These are phyloP conservation scores for Teunomyces atbi DNA, from an alignment of 805 yeast species.

Conservation along the genomic window DNA sequence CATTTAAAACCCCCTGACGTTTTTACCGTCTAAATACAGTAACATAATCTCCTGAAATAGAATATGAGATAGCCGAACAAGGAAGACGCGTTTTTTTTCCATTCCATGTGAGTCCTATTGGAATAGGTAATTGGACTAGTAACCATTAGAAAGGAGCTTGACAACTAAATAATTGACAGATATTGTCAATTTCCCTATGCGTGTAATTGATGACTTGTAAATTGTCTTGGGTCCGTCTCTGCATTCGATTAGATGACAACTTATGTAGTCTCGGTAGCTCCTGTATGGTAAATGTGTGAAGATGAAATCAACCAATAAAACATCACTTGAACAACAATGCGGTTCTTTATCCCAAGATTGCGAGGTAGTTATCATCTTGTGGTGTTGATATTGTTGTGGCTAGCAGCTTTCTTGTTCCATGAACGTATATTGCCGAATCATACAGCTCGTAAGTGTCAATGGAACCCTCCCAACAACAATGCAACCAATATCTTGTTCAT, in stretches of 20 bases:
- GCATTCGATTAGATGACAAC: too few relatives aligned
- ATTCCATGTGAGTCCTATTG: background rate
- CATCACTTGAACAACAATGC: background rate
- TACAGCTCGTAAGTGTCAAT: conserved; percentile 27
- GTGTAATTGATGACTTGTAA: too few relatives aligned
- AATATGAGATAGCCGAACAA: background rate
- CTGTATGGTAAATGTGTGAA: background rate
- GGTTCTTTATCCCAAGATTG: conserved; percentile 18
- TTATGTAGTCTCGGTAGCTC: background rate
- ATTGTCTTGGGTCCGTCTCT: too few relatives aligned
- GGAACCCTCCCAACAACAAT: conserved; percentile 22
- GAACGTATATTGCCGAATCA: conserved; percentile 31
- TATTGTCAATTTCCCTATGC: too few relatives aligned
- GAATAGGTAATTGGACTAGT: too few relatives aligned
- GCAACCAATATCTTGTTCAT: conserved; percentile 32
- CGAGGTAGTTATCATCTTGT: conserved; percentile 29
- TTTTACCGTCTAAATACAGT: background rate
- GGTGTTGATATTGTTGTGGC: conserved; percentile 25
- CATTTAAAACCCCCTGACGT: background rate
- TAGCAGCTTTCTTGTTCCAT: conserved; percentile 28
- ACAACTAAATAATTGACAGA: too few relatives aligned
- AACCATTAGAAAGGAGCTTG: too few relatives aligned
- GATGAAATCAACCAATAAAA: background rate
- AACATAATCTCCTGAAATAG: background rate
- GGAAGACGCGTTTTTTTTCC: background rate